Conservation (phyloP, 306 rosid species). For the Arachis stenosperma region DNA sequence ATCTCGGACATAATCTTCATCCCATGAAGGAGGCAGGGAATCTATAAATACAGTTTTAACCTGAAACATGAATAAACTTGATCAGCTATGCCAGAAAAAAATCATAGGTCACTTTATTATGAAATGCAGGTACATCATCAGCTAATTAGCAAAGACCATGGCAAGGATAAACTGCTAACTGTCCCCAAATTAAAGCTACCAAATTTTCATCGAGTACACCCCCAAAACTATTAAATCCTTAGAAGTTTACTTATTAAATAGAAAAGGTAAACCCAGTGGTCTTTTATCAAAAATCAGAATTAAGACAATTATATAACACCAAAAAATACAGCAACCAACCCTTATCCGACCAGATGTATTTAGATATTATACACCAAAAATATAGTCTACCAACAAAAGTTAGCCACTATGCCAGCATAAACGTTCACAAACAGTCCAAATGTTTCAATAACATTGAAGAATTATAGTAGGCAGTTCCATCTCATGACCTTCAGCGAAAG, state of each 20-base stretch:
- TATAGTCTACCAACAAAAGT: background rate
- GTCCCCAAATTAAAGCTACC: constrained; percentile 11
- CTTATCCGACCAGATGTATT: background rate
- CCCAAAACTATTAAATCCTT: background rate
- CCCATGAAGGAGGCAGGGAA: constrained; percentile 89
- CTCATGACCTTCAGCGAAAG: constrained; percentile 23
- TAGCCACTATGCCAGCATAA: constrained; percentile 13
- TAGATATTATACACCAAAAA: background rate
- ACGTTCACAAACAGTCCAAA: constrained; percentile 24
- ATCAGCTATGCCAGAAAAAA: constrained; percentile 35
- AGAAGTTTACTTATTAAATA: background rate
- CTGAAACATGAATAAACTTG: constrained; percentile 53
- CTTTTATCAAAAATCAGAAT: constrained; percentile 12
- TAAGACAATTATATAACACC: constrained; percentile 4
- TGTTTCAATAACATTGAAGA: constrained; percentile 28
- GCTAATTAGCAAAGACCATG: constrained; percentile 10
- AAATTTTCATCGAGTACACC: background rate
- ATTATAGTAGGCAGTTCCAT: constrained; percentile 13
- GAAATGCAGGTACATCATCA: constrained; percentile 22
- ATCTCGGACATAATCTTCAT: constrained; percentile 70
- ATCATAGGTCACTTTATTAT: background rate
- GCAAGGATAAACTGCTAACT: constrained; percentile 13
- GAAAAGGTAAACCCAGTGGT: constrained; percentile 4
- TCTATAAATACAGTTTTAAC: constrained; percentile 97
- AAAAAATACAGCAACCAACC: background rate